Evolutionary conservation across 305 asterid genomes (phyloP).

Genomic region (Fraxinus angustifolia): DNA sequence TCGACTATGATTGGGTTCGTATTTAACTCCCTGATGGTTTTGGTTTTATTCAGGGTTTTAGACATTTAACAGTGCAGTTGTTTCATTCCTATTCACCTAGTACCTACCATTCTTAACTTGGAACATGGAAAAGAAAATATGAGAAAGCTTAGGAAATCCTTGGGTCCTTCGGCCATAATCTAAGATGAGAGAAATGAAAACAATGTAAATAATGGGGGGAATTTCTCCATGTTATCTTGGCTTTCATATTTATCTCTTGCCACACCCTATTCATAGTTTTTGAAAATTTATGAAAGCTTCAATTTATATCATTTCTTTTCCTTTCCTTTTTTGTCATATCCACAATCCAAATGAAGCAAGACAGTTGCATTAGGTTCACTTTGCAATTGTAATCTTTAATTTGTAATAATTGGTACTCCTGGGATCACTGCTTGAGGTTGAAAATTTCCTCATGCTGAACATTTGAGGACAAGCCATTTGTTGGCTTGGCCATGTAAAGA

Average conservation of each 20-base stretch:
- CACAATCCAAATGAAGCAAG: not conserved
- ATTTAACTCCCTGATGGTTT: conserved; percentile 2
- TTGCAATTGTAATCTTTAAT: not conserved
- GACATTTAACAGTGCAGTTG: not conserved
- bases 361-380: not conserved
- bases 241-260: not conserved
- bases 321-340: not conserved
- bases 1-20: conserved; percentile 83
- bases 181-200: not conserved
- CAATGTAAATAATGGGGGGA: not conserved
- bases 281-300: not conserved
- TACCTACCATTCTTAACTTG: not conserved
- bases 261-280: not conserved
- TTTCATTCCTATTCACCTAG: not conserved
- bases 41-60: not conserved
- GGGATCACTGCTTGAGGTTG: not conserved
- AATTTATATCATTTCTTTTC: not conserved
- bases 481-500: not conserved
- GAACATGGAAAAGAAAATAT: not conserved
- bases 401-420: not conserved
- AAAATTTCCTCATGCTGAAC: not conserved
- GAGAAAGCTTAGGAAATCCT: not conserved
- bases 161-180: not conserved
- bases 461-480: not conserved
- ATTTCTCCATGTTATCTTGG: not conserved